Conservation (phyloP, 805 yeast species). For the Candida mattraensis region DNA sequence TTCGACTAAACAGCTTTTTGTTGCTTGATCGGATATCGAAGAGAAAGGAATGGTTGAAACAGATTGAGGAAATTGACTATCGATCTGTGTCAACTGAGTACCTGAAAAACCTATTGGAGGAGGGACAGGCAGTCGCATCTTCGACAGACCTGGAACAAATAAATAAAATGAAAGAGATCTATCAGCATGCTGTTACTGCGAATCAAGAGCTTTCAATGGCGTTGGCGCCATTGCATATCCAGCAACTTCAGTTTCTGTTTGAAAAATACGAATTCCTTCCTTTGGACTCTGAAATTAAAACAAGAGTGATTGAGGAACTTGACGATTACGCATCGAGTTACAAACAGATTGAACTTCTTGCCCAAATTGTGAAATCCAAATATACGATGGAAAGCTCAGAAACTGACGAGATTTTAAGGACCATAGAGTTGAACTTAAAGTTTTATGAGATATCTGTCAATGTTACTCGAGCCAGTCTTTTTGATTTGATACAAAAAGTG, state of each 20-base stretch:
- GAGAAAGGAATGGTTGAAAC: constrained; percentile 41
- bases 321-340: constrained; percentile 74
- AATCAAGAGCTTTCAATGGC: constrained; percentile 12
- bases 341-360: constrained; percentile 13
- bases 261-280: constrained; percentile 18
- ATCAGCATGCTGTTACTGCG: constrained; percentile 14
- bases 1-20: constrained; percentile 50
- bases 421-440: constrained; percentile 12
- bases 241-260: constrained; percentile 10
- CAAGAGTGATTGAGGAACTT: constrained; percentile 64
- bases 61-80: constrained; percentile 23
- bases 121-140: constrained; percentile 23
- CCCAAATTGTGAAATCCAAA: constrained; percentile 8
- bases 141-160: constrained; percentile 17
- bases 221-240: constrained; percentile 2
- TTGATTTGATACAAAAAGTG: constrained; percentile 12
- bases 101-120: constrained; percentile 21
- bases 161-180: constrained; percentile 12
- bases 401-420: constrained; percentile 21
- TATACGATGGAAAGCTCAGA: constrained; percentile 4
- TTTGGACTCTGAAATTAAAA: constrained; percentile 11
- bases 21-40: constrained; percentile 38
- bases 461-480: constrained; percentile 7
- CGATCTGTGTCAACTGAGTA: constrained; percentile 24
- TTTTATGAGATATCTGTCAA: constrained; percentile 8